These are phyloP conservation scores for Lepidium didymum DNA, from an alignment of 345 rosid genomes.

Conservation along the genomic window DNA sequence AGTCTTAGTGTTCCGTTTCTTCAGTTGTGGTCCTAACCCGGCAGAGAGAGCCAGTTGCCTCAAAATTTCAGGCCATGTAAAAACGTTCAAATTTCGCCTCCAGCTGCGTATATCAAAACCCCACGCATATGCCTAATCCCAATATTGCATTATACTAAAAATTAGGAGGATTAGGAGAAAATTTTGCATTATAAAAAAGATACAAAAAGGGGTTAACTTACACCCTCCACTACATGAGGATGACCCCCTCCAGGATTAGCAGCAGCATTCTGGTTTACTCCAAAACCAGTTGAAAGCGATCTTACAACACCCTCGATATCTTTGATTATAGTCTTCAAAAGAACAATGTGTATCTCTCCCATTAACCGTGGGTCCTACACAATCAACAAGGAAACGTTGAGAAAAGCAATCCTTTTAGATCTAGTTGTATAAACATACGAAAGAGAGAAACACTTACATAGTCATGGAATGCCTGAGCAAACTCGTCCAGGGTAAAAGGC, in stretches of 20 bases:
- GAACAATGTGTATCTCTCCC: slow-evolving; percentile 78
- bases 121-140: slow-evolving; percentile 74
- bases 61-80: slow-evolving; percentile 92
- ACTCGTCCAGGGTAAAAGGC: slow-evolving; percentile 93
- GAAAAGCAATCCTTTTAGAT: slow-evolving; percentile 1
- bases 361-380: slow-evolving; percentile 71
- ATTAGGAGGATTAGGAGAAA: not conserved
- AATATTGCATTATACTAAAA: not conserved
- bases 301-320: slow-evolving; percentile 81
- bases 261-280: slow-evolving; percentile 54
- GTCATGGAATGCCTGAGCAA: slow-evolving; percentile 86
- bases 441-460: slow-evolving; percentile 41
- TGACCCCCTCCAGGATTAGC: slow-evolving; percentile 85
- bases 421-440: not conserved
- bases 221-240: slow-evolving; percentile 87
- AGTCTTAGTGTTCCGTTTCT: slow-evolving; percentile 44
- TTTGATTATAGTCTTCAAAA: slow-evolving; percentile 60
- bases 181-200: not conserved
- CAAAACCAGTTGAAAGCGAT: slow-evolving; percentile 46
- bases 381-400: slow-evolving; percentile 1
- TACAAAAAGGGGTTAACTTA: slow-evolving; percentile 27
- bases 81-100: slow-evolving; percentile 62
- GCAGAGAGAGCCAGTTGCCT: slow-evolving; percentile 79
- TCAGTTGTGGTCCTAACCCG: slow-evolving; percentile 75
- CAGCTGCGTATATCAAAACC: slow-evolving; percentile 84